Base-by-base conservation (phyloP, 495 filamentous ascomycete species). In the Penicillium cinerascens region DNA sequence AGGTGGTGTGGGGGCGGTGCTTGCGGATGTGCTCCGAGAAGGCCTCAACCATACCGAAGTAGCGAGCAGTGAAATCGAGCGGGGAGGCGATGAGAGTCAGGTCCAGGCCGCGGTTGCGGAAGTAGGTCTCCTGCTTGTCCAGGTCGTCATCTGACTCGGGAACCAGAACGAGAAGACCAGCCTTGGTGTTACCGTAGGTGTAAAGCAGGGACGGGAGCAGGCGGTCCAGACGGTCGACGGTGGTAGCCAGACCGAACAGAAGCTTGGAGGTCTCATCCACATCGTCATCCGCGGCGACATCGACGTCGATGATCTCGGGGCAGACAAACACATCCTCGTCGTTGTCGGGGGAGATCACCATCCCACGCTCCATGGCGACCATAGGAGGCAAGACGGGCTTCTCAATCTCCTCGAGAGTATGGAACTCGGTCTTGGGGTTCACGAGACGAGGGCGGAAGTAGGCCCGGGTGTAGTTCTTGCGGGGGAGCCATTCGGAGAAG, bases 31-130 rank as follows among this genome's bases (percentile, higher is more conserved):
- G 60, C 23, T 78, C 65, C 15, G 79, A 72, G 52, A 88, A 79
- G 6, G 78, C 74, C 49, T 78, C 71, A 7, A 88, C 67, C 35
- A 87, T 68, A 18, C 80, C 73, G 60, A 89, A 86, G 64, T 87
- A 86, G 52, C 83, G 78, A 49, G 82, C 79, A 25, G 82, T 78
- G 47, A 83, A 78, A 29, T 74, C 69, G n/a, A 79, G 65, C 26
- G 77, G 75, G 17, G 79, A 80, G 33, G 70, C 60, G 35, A 79
- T 74, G 35, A 86, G 72, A 11, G 75, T 82, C 51, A 84, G 71
- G 47, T 81, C 64, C 55, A 88, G 73, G 50, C 70, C 74, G 17
- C 77, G 70, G 47, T 61, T 62, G 26, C 72, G 73, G 69, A 79
- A 78, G 47, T 75, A 76, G 39, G 66, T 66, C 54, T 79, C 69